Conservation (phyloP, 768 basidiomycete species). For the Lactarius indigo region DNA sequence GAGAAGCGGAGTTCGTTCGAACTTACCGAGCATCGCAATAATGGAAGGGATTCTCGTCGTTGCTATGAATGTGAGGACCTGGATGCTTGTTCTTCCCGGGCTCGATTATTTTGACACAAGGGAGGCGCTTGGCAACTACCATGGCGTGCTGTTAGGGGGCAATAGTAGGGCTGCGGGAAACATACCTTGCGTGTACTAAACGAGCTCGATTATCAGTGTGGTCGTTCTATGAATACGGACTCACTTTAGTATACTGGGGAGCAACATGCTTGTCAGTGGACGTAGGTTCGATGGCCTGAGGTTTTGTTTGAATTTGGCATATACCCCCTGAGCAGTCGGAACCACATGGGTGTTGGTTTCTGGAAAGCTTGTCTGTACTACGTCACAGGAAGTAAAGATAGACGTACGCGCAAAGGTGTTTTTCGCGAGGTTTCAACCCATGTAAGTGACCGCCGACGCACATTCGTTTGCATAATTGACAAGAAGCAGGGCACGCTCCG, state of each 20-base stretch:
- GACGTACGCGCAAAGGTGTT: conserved; percentile 57
- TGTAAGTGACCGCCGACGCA: conserved; percentile 52
- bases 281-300: conserved; percentile 56
- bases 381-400: neutral
- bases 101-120: conserved; percentile 45
- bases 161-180: neutral
- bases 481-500: conserved; percentile 49
- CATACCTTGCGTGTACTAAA: conserved; percentile 51
- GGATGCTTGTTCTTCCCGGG: conserved; percentile 40
- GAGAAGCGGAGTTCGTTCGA: neutral
- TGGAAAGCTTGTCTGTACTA: conserved; percentile 24
- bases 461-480: conserved; percentile 51
- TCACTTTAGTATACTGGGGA: conserved; percentile 61
- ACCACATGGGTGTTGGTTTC: conserved; percentile 50
- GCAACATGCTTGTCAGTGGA: conserved; percentile 56
- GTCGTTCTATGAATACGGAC: neutral
- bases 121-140: conserved; percentile 47
- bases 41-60: conserved; percentile 45
- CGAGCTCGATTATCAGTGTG: too few relatives aligned
- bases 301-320: conserved; percentile 55
- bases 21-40: conserved; percentile 48
- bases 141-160: neutral
- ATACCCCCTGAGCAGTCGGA: conserved; percentile 45
- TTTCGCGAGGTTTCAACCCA: conserved; percentile 36
- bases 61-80: conserved; percentile 48